Evolutionary conservation across 2,329 filamentous ascomycete species (phyloP), one percentile per base, ranked within the genome.

Genomic region (Mycocentrospora acerina): DNA sequence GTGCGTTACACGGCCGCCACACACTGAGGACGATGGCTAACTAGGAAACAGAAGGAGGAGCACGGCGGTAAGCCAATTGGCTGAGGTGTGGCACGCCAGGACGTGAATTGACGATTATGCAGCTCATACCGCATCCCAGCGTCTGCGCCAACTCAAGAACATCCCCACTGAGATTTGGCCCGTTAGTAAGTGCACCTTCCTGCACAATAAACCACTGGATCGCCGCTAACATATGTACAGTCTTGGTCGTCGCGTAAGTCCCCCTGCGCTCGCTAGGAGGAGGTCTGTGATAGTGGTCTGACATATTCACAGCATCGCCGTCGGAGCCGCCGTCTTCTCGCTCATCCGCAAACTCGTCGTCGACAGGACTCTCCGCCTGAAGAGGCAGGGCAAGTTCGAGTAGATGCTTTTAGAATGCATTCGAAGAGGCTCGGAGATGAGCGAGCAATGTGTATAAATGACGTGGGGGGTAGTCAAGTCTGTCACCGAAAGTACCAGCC

Each of bases 51-150:
- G 81, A 82, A 82, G 68, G 79, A 83, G 68, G 74, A 77, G 64
- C 79, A 83, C 50, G 75, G 76, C 65, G 81, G 81, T 84, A 78
- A 53, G 73, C 48, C 43, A 56, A 59, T 56, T 55, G 51, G 38
- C 34, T 46, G 16, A 40, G 33, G 22, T 6, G 32, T 25, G 29
- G 29, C 25, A 17, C 33, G 7, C 35, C 34, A 33, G 41, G 29
- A 41, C 40, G n/a, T 38, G 31, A 32, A 59, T 46, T 56, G 44
- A 53, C 40, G 11, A 37, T 54, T 38, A 29, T 35, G 37, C 59
- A 98, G 93, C 89, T 69, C 93, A 97, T 77, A 96, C 91, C 62
- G 83, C 97, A 72, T 95, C 91, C 55, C 93, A 97, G 78, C 88
- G 91, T 69, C 79, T 98, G 62, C 87, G 90, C 69, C 85, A 83